A percentile compares a stretch with the other conserved stretches of the same genome.
Conservation (phyloP, 1,139 yeast species). For the Hemisphaericaspora xylanilytica region DNA sequence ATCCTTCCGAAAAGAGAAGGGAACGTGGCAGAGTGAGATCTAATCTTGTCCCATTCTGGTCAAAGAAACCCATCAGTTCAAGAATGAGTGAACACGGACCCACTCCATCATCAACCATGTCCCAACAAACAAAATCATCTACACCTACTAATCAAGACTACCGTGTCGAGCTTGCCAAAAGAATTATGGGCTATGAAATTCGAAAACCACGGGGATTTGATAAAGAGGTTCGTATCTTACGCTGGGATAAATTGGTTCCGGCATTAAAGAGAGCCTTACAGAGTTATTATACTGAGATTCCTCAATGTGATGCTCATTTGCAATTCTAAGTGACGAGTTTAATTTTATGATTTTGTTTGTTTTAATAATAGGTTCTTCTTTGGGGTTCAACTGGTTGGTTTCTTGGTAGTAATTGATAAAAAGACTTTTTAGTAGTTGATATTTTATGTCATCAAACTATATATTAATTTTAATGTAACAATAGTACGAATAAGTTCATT, state of each 20-base stretch:
- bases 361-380: background rate
- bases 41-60: conserved; percentile 68
- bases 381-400: conserved; percentile 1
- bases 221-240: conserved; percentile 60
- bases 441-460: too few relatives aligned
- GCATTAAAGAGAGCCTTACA: conserved; percentile 63
- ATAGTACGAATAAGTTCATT: background rate
- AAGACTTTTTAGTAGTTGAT: too few relatives aligned
- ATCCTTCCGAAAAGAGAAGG: conserved; percentile 50
- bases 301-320: conserved; percentile 20
- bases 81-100: conserved; percentile 33
- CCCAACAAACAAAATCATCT: background rate
- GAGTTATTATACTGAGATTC: conserved; percentile 59
- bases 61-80: conserved; percentile 55
- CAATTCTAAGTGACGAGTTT: conserved; percentile 5
- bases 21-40: conserved; percentile 65
- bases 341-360: conserved; percentile 1
- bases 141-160: conserved; percentile 39
- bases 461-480: background rate
- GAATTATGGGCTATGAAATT: conserved; percentile 63
- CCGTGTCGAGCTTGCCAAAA: conserved; percentile 55
- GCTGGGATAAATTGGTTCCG: conserved; percentile 59
- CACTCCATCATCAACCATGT: too few relatives aligned
- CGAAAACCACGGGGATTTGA: conserved; percentile 68
- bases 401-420: background rate